Evolutionary conservation across 345 rosid genomes (phyloP), one percentile per base, ranked within the genome.

Genomic region (Bruguiera sexangula): DNA sequence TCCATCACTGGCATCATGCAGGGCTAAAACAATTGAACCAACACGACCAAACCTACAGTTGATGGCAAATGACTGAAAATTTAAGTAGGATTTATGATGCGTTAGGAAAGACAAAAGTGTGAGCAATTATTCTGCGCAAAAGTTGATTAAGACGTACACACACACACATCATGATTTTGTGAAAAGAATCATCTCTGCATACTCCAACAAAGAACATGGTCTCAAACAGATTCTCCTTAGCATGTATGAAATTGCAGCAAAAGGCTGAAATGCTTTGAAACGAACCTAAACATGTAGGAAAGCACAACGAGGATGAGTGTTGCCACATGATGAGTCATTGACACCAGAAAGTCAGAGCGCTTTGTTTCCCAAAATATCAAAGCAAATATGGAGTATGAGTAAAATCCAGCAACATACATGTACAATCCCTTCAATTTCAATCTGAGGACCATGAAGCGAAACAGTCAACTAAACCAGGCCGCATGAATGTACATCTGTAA

Each of bases 361-460:
- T 89, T 85, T 0, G 96, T 90, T 73, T 93, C 98, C 98, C 96
- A 93, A 53, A 90, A 88, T 8, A 89, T 48, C 82, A 93, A 68
- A 76, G 98, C 94, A 65, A 89, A 87, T 61, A 87, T 74, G 11
- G 93, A 87, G 73, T 90, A 93, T 34, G 84, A 74, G 64, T 89
- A 93, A 82, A 93, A 93, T 22, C 97, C 98, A 72, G 89, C 89
- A 72, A 34, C 87, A 73, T 83, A 88, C 86, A 82, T 86, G 75
- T 90, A 90, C 71, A 87, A 73, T 59, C 78, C 83, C 85, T 87
- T 90, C 79, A 90, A 80, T 75, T 90, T 84, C 69, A 90, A 78
- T 63, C 96, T 88, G 76, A 60, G 51, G 29, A 67, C 68, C 26
- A 78, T 64, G 34, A 60, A 62, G 59, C 34, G 36, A 73, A 51